Conservation (phyloP, 2,329 filamentous ascomycete genomes). For the Pseudogymnoascus pannorum region DNA sequence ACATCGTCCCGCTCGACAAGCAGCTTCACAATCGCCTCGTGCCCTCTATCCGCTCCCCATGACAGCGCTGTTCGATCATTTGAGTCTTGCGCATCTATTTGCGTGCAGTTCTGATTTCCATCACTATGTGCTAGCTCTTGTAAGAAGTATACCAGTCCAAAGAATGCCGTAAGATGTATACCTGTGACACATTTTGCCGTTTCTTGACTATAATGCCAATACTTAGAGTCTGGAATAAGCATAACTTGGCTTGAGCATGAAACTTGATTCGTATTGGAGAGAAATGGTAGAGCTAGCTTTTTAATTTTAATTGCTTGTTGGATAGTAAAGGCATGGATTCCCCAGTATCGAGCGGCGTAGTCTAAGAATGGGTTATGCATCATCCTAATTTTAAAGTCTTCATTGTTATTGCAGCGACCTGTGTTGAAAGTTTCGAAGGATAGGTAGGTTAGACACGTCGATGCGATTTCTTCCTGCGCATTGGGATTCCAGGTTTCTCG, state of each 20-base stretch:
- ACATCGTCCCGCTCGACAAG: background rate
- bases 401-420: background rate
- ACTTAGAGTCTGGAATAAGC: background rate
- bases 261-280: background rate
- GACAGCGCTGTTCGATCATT: background rate
- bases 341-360: background rate
- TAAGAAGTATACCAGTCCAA: conserved; percentile 13
- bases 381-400: background rate
- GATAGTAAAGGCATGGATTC: background rate
- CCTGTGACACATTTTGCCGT: conserved; percentile 9
- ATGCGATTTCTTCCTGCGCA: background rate
- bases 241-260: background rate
- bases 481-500: background rate
- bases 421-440: background rate
- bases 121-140: background rate
- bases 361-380: background rate
- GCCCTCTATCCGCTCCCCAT: background rate
- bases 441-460: background rate
- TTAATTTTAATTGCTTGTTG: background rate
- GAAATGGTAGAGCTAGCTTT: background rate
- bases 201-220: background rate
- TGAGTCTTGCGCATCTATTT: background rate
- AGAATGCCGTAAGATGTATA: conserved; percentile 19
- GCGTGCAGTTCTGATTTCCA: background rate
- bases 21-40: background rate